Conservation (phyloP, 345 rosid genomes). For the Brassica incana region DNA sequence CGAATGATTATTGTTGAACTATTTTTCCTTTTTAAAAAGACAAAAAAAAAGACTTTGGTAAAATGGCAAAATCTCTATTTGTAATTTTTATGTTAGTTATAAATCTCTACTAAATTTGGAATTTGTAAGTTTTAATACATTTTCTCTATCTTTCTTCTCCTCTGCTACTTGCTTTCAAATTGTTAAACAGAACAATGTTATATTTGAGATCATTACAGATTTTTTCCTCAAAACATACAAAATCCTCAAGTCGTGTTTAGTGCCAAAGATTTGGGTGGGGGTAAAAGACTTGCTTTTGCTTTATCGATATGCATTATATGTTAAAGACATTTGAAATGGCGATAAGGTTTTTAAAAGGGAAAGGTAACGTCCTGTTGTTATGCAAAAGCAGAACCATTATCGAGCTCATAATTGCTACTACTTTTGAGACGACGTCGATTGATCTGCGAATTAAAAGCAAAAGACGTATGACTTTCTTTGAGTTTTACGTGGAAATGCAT, state of each 20-base stretch:
- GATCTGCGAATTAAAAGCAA: slow-evolving; percentile 3
- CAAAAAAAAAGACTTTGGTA: not conserved
- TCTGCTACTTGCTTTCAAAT: not conserved
- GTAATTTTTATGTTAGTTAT: not conserved
- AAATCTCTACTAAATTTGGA: not conserved
- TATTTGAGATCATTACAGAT: not conserved
- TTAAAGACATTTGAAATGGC: slow-evolving; percentile 11
- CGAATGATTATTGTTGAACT: slow-evolving; percentile 11
- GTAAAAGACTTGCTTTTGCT: slow-evolving; percentile 15
- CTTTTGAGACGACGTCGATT: slow-evolving; percentile 19
- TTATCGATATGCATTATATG: slow-evolving; percentile 23
- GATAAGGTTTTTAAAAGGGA: slow-evolving; percentile 27
- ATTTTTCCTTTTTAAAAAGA: not conserved
- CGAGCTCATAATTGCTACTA: slow-evolving; percentile 8
- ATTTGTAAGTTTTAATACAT: not conserved
- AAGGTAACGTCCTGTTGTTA: slow-evolving; percentile 1
- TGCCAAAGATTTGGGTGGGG: slow-evolving; percentile 24
- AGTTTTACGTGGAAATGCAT: not conserved
- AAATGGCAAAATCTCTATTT: slow-evolving; percentile 11
- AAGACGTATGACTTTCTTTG: slow-evolving; percentile 6
- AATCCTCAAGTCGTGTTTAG: slow-evolving; percentile 17
- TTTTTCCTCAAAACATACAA: not conserved
- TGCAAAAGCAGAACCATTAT: slow-evolving; percentile 8
- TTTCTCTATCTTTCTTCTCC: not conserved
- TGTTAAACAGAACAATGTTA: not conserved